Evolutionary conservation across 1,139 yeast genomes (phyloP).

Genomic region (Wickerhamomyces sp.): DNA sequence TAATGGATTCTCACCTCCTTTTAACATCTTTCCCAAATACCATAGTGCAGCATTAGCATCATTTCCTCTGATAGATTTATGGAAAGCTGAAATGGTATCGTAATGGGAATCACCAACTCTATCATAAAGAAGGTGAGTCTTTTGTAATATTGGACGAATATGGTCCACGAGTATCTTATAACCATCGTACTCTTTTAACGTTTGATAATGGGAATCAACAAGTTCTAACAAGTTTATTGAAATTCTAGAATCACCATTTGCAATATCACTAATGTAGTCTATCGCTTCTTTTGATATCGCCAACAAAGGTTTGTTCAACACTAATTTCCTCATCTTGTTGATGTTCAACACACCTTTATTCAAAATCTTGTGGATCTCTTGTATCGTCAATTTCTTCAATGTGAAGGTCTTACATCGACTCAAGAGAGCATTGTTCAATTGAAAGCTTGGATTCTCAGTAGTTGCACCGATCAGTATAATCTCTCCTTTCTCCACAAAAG

Average conservation of each 20-base stretch:
- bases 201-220: slow-evolving; percentile 34
- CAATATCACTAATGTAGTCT: slow-evolving; percentile 66
- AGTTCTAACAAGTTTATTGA: slow-evolving; percentile 75
- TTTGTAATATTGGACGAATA: slow-evolving; percentile 37
- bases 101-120: slow-evolving; percentile 88
- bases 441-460: slow-evolving; percentile 94
- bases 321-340: slow-evolving; percentile 49
- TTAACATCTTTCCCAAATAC: slow-evolving; percentile 80
- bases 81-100: slow-evolving; percentile 92
- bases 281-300: slow-evolving; percentile 53
- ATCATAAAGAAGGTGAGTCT: slow-evolving; percentile 70
- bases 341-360: slow-evolving; percentile 57
- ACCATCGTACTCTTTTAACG: background rate
- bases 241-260: slow-evolving; percentile 86
- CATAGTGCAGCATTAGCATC: slow-evolving; percentile 87
- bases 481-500: slow-evolving; percentile 64
- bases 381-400: slow-evolving; percentile 54
- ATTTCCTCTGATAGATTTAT: slow-evolving; percentile 83
- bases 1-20: slow-evolving; percentile 91
- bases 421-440: slow-evolving; percentile 77
- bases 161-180: slow-evolving; percentile 22
- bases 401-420: slow-evolving; percentile 88
- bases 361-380: slow-evolving; percentile 55
- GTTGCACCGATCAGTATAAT: slow-evolving; percentile 86
- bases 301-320: slow-evolving; percentile 35